Conservation (phyloP, 768 basidiomycete species). For the Suillus plorans region DNA sequence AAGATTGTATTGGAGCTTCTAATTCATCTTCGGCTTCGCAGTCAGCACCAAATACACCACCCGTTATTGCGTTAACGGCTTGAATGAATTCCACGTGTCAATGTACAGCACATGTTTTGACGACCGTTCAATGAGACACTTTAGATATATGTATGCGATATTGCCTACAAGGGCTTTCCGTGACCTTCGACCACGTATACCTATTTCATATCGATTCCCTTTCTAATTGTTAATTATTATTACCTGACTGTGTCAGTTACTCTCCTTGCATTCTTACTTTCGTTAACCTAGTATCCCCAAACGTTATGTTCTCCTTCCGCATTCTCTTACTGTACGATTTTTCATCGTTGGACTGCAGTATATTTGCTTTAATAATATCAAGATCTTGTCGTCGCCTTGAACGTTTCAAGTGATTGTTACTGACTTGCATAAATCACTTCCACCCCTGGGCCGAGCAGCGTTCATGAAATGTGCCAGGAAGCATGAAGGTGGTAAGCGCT, state of each 20-base stretch:
- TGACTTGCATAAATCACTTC: neutral
- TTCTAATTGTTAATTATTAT: conserved; percentile 3
- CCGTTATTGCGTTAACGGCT: neutral
- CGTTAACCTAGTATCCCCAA: neutral
- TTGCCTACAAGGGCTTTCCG: neutral
- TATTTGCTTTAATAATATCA: conserved; percentile 2
- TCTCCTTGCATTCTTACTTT: conserved; percentile 1
- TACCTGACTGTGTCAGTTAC: conserved; percentile 6
- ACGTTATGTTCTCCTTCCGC: neutral
- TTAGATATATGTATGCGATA: conserved; percentile 3
- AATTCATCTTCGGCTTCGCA: conserved; percentile 1
- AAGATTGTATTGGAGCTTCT: conserved; percentile 20
- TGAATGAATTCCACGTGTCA: conserved; percentile 1
- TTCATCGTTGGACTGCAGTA: neutral
- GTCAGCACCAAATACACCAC: conserved; percentile 1
- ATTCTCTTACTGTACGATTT: neutral
- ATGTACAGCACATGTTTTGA: neutral
- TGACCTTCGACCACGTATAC: neutral
- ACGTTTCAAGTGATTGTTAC: neutral
- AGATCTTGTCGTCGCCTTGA: neutral
- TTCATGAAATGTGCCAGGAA: neutral
- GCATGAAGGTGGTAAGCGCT: conserved; percentile 3
- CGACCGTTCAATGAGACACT: neutral
- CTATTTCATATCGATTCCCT: conserved; percentile 2
- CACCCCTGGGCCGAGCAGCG: neutral